Conservation (phyloP, 306 rosid species). For the Cyamopsis tetragonoloba region DNA sequence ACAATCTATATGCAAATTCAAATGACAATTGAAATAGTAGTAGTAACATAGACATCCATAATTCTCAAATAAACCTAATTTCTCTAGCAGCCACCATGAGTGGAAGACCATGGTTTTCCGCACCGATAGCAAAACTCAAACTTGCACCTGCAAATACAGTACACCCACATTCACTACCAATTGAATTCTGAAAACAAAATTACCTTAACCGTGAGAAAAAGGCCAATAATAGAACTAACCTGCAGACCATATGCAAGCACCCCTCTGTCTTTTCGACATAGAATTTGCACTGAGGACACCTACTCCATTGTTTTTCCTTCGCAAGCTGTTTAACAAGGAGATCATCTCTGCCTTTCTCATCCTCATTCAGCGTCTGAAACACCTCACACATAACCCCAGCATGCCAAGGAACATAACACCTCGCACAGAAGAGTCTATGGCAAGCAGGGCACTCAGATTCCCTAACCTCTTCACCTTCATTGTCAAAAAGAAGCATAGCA, state of each 20-base stretch:
- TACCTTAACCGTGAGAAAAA: background rate
- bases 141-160: slow-evolving; percentile 49
- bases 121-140: slow-evolving; percentile 51
- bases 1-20: background rate
- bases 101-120: slow-evolving; percentile 35
- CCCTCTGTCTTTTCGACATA: slow-evolving; percentile 47
- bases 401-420: slow-evolving; percentile 66
- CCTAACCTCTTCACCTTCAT: background rate
- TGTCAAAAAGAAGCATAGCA: slow-evolving; percentile 30
- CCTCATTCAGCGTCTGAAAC: slow-evolving; percentile 30
- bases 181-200: background rate
- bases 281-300: slow-evolving; percentile 52
- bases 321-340: slow-evolving; percentile 46
- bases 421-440: slow-evolving; percentile 57
- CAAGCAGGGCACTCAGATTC: slow-evolving; percentile 56
- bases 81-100: slow-evolving; percentile 38
- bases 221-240: slow-evolving; percentile 27
- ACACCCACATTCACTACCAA: background rate
- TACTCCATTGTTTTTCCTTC: slow-evolving; percentile 33
- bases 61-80: slow-evolving; percentile 2
- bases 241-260: slow-evolving; percentile 54
- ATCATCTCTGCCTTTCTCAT: slow-evolving; percentile 42
- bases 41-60: background rate
- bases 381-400: slow-evolving; percentile 40
- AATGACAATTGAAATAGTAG: background rate